Base-by-base conservation (phyloP, 768 basidiomycete species). In the Suillus spraguei region DNA sequence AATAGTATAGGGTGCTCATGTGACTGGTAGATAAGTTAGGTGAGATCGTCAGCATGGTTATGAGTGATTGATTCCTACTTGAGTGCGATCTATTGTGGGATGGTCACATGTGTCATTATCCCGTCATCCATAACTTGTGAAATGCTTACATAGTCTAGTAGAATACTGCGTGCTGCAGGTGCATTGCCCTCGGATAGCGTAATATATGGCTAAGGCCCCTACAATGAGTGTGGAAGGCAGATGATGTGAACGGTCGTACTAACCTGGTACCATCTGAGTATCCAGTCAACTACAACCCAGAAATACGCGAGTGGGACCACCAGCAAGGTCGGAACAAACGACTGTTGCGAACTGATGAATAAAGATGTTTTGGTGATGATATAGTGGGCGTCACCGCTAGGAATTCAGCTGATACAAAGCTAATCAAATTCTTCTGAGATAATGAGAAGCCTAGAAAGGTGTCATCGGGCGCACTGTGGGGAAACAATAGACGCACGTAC, bases 121-220 rank as follows among this genome's bases (percentile, higher is more conserved):
- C 5, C 24, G 9, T 39, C 4, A 4, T 56, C 24, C 8, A 38
- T 38, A 6, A 56, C 5, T n/a, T n/a, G 13, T 14, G 20, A 53
- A 35, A 20, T 56, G 65, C 85, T 56, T 66, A 88, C 87, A 72
- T 91, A 91, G 71, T 91, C 85, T 32, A 89, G 69, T 20, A 91
- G 75, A n/a, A 91, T 71, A 60, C 85, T 85, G 65, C 86, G 83
- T 61, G 86, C 79, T 1, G 88, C 87, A 2, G 76, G 71, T 1
- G 82, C 83, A 64, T 76, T 76, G 3, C 87, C 88, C 66, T 79
- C 76, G 20, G 83, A 79, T 33, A 91, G 73, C 7, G 80, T 73
- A 5, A 91, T 76, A 64, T 88, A 91, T 3, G 90, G 88, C 89
- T 91, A 63, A 38, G 9, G 17, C 9, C 55, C 24, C 8, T 39